These are phyloP conservation scores for Phytophthora multivora DNA, from an alignment of 352 stramenopile genomes.

Conservation along the genomic window DNA sequence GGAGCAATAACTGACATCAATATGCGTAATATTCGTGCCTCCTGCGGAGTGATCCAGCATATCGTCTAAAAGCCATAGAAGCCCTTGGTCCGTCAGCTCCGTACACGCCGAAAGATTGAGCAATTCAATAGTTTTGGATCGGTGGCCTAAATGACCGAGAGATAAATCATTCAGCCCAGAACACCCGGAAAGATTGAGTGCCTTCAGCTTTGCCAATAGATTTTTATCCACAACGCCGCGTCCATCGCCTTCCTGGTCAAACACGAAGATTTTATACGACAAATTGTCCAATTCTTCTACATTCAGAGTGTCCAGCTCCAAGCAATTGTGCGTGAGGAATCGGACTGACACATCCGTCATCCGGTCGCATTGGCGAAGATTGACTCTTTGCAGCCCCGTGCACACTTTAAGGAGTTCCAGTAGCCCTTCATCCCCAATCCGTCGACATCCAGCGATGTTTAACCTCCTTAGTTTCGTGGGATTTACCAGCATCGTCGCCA, in stretches of 20 bases:
- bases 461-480: constrained; percentile 61
- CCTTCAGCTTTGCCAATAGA: constrained; percentile 64
- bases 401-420: constrained; percentile 66
- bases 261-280: constrained; percentile 82
- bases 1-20: constrained; percentile 87
- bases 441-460: constrained; percentile 79
- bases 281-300: constrained; percentile 81
- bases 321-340: constrained; percentile 82
- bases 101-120: constrained; percentile 65
- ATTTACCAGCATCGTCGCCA: constrained; percentile 49
- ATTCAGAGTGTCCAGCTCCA: constrained; percentile 78
- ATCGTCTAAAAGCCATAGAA: constrained; percentile 64
- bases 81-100: constrained; percentile 66
- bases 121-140: constrained; percentile 51
- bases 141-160: constrained; percentile 72
- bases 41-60: constrained; percentile 64
- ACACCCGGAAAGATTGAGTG: constrained; percentile 75
- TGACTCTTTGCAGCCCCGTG: constrained; percentile 68
- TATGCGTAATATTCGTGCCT: constrained; percentile 46
- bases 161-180: constrained; percentile 69
- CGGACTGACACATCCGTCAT: constrained; percentile 79
- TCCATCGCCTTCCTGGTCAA: constrained; percentile 85
- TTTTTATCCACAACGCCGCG: constrained; percentile 79
- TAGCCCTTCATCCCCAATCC: constrained; percentile 81
- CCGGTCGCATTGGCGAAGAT: constrained; percentile 81